Evolutionary conservation across 495 filamentous ascomycete species (phyloP).

Genomic region (Hypomontagnella monticulosa): DNA sequence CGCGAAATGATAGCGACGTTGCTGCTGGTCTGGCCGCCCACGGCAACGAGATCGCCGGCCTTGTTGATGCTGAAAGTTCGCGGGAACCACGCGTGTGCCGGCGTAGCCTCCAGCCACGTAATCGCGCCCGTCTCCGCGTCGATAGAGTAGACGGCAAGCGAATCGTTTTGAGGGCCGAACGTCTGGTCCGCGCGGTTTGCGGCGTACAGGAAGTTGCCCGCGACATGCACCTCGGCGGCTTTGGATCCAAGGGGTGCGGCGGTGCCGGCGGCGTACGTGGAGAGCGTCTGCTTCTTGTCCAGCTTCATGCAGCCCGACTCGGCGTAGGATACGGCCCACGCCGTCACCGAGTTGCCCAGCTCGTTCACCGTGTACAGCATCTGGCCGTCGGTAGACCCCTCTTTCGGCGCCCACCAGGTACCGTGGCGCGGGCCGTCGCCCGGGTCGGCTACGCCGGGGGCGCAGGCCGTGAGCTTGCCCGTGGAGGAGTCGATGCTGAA

Average conservation of each 20-base stretch:
- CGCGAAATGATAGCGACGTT: constrained; percentile 69
- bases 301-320: constrained; percentile 49
- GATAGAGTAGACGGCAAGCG: constrained; percentile 52
- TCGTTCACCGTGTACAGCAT: constrained; percentile 59
- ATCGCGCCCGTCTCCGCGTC: constrained; percentile 47
- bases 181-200: constrained; percentile 56
- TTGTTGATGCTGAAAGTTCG: constrained; percentile 72
- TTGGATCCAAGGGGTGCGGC: constrained; percentile 51
- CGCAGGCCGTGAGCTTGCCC: constrained; percentile 50
- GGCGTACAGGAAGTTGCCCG: constrained; percentile 55
- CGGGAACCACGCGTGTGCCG: constrained; percentile 57
- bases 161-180: constrained; percentile 53
- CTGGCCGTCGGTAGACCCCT: constrained; percentile 41
- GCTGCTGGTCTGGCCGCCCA: constrained; percentile 70
- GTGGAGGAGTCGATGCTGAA: constrained; percentile 61
- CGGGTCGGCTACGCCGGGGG: constrained; percentile 45
- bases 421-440: constrained; percentile 59
- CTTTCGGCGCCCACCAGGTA: constrained; percentile 50
- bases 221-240: constrained; percentile 54
- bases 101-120: constrained; percentile 50
- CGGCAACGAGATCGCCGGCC: constrained; percentile 67
- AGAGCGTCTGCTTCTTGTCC: constrained; percentile 49
- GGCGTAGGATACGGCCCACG: constrained; percentile 53
- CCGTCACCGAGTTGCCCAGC: constrained; percentile 57
- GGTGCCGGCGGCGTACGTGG: constrained; percentile 49